These are phyloP conservation scores for Saccharomycopsis olivae DNA, from an alignment of 805 yeast genomes.

Conservation along the genomic window DNA sequence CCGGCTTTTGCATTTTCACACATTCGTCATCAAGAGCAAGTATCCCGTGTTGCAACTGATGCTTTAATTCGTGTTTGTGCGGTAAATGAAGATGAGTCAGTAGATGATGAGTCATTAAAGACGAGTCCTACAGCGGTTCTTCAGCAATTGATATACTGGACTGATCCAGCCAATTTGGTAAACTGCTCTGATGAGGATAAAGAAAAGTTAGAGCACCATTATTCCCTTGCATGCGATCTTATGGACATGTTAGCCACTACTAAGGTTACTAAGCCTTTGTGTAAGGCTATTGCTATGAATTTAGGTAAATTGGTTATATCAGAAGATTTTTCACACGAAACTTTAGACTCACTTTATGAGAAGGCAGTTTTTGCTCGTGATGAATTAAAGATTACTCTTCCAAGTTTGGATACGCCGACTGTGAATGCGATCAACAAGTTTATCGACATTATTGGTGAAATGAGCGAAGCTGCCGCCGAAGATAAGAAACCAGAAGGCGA, in stretches of 20 bases:
- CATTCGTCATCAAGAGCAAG: conserved; percentile 53
- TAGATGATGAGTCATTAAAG: conserved; percentile 18
- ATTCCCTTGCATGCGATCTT: conserved; percentile 44
- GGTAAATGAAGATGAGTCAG: conserved; percentile 22
- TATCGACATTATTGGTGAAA: conserved; percentile 22
- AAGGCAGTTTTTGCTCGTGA: conserved; percentile 10
- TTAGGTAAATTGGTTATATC: conserved; percentile 40
- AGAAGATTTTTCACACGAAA: conserved; percentile 21
- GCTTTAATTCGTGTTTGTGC: conserved; percentile 44
- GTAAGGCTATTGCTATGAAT: conserved; percentile 36
- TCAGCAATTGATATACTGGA: conserved; percentile 74
- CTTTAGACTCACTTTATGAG: conserved; percentile 14
- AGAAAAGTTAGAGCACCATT: conserved; percentile 38
- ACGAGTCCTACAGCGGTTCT: conserved; percentile 45
- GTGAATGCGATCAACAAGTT: conserved; percentile 22
- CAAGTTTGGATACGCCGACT: conserved; percentile 21
- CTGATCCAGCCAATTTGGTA: conserved; percentile 64
- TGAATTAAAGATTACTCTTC: neutral
- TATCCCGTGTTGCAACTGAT: conserved; percentile 57
- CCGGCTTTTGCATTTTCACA: conserved; percentile 84
- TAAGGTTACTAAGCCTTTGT: conserved; percentile 31
- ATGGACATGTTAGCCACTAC: conserved; percentile 39
- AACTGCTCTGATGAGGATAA: conserved; percentile 34
- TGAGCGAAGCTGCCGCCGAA: conserved; percentile 19
- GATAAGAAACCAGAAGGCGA: conserved; percentile 16